A percentile compares a stretch with the other conserved stretches of the same genome.
phyloP scores from a whole-genome alignment of 257 asterid species.

The Scutellaria baicalensis region DNA sequence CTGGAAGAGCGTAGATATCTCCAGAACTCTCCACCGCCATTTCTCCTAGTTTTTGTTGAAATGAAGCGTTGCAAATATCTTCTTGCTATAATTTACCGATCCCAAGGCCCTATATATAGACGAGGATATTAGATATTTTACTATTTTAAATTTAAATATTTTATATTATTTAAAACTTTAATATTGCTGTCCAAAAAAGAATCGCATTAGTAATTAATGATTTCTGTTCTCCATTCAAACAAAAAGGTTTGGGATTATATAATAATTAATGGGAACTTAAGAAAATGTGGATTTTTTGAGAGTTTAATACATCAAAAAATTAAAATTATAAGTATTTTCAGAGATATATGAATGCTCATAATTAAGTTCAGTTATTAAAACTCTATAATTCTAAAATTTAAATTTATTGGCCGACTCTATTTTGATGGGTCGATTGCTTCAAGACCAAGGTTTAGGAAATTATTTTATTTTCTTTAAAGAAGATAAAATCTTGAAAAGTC shows the following conservation, averaged over 20 bases:
- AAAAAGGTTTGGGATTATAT: too few relatives aligned
- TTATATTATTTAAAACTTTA: not conserved
- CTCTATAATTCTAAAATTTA: too few relatives aligned
- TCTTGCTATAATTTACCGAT: not conserved
- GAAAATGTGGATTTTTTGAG: too few relatives aligned
- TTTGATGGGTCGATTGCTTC: not conserved
- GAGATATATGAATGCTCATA: too few relatives aligned
- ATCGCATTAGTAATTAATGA: too few relatives aligned
- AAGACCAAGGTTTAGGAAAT: not conserved
- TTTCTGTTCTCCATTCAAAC: too few relatives aligned
- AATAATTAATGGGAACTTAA: too few relatives aligned
- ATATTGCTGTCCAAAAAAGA: too few relatives aligned
- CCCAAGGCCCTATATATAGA: not conserved
- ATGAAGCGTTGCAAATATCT: not conserved
- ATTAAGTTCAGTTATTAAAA: too few relatives aligned
- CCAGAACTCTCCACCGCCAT: slow-evolving; percentile 37
- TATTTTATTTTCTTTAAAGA: not conserved
- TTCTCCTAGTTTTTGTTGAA: not conserved
- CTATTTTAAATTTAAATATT: not conserved
- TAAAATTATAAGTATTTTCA: too few relatives aligned
- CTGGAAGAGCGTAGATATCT: slow-evolving; percentile 46
- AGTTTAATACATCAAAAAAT: too few relatives aligned
- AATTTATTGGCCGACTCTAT: not conserved
- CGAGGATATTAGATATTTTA: not conserved
- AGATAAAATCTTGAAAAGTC: not conserved